Percentiles rank a stretch among this genome's conserved stretches.
Conservation (phyloP, 495 filamentous ascomycete genomes). For the Penicillium riverlandense region DNA sequence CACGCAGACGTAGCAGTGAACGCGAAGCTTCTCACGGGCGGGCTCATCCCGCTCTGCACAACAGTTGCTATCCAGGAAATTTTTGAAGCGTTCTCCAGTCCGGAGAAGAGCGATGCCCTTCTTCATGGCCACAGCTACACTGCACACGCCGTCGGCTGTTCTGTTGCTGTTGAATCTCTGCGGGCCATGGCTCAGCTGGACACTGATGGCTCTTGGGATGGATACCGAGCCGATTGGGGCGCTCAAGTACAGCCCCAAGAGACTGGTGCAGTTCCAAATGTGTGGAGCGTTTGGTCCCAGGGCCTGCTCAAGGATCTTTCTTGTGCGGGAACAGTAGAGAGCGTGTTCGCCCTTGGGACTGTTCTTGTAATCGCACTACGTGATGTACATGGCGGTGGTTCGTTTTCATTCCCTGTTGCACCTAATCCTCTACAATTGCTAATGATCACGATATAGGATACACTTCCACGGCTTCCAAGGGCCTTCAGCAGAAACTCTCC, state of each 20-base stretch:
- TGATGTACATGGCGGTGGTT: constrained; percentile 39
- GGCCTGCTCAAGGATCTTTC: constrained; percentile 51
- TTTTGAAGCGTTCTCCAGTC: constrained; percentile 59
- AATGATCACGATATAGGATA: constrained; percentile 42
- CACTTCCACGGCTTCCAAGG: constrained; percentile 54
- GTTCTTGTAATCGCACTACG: constrained; percentile 61
- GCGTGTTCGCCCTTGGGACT: constrained; percentile 61
- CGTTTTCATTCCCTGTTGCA: constrained; percentile 6
- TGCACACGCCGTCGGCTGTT: constrained; percentile 68
- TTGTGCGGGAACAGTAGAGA: constrained; percentile 42
- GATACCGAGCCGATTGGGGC: constrained; percentile 39
- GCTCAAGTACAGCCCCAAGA: background rate
- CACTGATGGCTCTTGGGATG: constrained; percentile 39
- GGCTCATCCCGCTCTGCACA: constrained; percentile 63
- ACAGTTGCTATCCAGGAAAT: constrained; percentile 65
- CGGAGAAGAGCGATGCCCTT: constrained; percentile 63
- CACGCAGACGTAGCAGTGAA: constrained; percentile 66
- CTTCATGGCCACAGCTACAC: constrained; percentile 80
- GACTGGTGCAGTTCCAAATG: constrained; percentile 6
- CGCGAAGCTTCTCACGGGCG: constrained; percentile 73
- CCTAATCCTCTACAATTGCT: background rate
- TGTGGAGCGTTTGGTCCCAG: constrained; percentile 67
- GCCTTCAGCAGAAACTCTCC: constrained; percentile 50
- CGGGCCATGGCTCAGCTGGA: constrained; percentile 50
- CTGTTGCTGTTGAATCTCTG: constrained; percentile 57